Conservation (phyloP, 148 eudicot genomes). For the Fallopia convolvulus region DNA sequence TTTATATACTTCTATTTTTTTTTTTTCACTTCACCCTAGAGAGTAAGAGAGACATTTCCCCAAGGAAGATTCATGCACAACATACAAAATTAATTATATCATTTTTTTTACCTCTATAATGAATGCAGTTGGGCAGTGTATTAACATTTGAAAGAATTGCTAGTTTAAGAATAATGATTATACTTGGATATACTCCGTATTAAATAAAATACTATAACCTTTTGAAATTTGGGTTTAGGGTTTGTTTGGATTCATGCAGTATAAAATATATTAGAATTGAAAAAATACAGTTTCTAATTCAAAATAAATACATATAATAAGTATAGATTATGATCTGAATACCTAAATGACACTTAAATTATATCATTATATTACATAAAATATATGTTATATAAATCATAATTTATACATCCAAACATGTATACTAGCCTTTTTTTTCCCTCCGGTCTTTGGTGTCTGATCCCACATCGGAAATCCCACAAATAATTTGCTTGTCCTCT, state of each 20-base stretch:
- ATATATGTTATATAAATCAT: background rate
- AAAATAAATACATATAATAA: background rate
- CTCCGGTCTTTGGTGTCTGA: constrained; percentile 5
- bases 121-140: background rate
- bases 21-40: background rate
- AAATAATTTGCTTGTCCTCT: constrained; percentile 36
- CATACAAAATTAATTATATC: background rate
- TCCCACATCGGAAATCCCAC: constrained; percentile 34
- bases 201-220: too few species aligned
- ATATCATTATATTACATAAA: background rate
- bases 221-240: too few species aligned
- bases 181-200: too few species aligned
- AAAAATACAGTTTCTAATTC: background rate
- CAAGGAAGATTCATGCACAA: constrained; percentile 1
- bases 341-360: background rate
- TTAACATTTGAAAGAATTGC: too few species aligned
- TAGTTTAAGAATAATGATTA: too few species aligned
- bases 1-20: background rate
- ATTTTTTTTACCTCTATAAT: background rate
- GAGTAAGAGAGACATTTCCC: background rate
- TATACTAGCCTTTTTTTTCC: background rate
- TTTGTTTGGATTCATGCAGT: too few species aligned
- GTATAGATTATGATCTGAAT: background rate
- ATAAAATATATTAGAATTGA: too few species aligned
- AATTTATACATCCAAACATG: background rate